Conservation (phyloP, 179 eudicot genomes). For the Beta corolliflora region DNA sequence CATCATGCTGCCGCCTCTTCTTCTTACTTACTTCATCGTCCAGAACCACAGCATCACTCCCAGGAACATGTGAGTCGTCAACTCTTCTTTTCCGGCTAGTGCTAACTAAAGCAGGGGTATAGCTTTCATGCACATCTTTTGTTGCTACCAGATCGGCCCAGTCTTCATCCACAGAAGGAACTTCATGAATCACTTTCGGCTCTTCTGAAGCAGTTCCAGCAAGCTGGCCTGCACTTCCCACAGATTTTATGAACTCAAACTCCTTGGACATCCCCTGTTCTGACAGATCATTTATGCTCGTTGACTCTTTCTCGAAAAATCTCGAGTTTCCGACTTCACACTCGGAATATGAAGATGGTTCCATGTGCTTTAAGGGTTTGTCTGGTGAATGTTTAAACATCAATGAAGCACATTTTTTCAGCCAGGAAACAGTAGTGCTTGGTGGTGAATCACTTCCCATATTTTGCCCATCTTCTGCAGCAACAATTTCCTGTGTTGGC, state of each 20-base stretch:
- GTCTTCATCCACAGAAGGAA: constrained; percentile 40
- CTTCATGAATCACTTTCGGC: constrained; percentile 46
- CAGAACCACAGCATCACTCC: constrained; percentile 39
- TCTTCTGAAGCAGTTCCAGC: constrained; percentile 35
- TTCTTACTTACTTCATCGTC: constrained; percentile 49
- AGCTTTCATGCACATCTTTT: constrained; percentile 18
- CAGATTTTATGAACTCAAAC: background rate
- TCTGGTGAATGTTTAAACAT: constrained; percentile 35
- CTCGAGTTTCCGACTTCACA: constrained; percentile 15
- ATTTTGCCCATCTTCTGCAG: constrained; percentile 29
- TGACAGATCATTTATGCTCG: constrained; percentile 13
- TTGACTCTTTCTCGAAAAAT: constrained; percentile 9
- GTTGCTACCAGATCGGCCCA: constrained; percentile 10
- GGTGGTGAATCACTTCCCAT: constrained; percentile 45
- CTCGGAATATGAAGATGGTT: constrained; percentile 19
- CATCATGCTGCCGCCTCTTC: constrained; percentile 58
- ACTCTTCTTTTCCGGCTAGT: constrained; percentile 38
- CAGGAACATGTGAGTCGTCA: constrained; percentile 19
- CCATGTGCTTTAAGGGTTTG: constrained; percentile 21
- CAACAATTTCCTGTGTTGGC: constrained; percentile 25
- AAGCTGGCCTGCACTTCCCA: constrained; percentile 19
- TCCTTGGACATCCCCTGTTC: constrained; percentile 11
- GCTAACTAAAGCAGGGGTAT: constrained; percentile 8
- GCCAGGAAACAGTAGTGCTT: constrained; percentile 63
- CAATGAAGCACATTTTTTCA: constrained; percentile 61